Percentiles rank a stretch among this genome's conserved stretches.
These are phyloP conservation scores for Albugo candida DNA, from an alignment of 352 stramenopile genomes.

Conservation along the genomic window DNA sequence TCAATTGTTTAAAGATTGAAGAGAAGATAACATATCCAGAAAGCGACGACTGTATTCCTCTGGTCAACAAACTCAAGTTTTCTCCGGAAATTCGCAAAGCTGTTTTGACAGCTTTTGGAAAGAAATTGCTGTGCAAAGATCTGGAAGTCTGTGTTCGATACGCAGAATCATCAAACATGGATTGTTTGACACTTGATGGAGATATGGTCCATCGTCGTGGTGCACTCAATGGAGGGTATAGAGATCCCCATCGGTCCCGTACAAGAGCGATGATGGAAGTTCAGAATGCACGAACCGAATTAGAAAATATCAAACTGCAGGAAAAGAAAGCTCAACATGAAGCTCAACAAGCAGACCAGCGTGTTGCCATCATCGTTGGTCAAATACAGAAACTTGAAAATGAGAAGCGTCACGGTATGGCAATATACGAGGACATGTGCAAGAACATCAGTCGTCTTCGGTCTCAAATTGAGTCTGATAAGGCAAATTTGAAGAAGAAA, in stretches of 20 bases:
- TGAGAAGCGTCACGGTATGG: constrained; percentile 57
- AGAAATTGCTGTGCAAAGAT: constrained; percentile 91
- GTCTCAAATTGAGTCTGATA: constrained; percentile 48
- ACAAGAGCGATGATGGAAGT: constrained; percentile 73
- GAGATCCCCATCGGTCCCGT: constrained; percentile 73
- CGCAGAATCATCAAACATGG: constrained; percentile 78
- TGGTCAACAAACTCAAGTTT: constrained; percentile 78
- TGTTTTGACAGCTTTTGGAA: constrained; percentile 92
- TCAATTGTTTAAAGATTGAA: constrained; percentile 81
- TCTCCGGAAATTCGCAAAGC: constrained; percentile 73
- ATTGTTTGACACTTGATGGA: constrained; percentile 96
- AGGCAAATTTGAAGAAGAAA: constrained; percentile 29
- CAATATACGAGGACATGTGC: constrained; percentile 50
- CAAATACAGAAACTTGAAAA: constrained; percentile 69
- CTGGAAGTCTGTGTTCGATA: constrained; percentile 79
- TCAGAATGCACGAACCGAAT: constrained; percentile 39
- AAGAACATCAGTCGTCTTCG: constrained; percentile 66
- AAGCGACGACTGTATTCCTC: constrained; percentile 65
- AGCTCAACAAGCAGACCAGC: constrained; percentile 80
- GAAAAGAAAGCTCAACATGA: constrained; percentile 73
- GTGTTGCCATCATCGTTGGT: constrained; percentile 63
- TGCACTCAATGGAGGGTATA: constrained; percentile 93
- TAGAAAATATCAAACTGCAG: constrained; percentile 47
- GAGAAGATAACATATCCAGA: constrained; percentile 48
- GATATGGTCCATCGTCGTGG: constrained; percentile 94